Evolutionary conservation across 495 filamentous ascomycete genomes (phyloP).

Genomic region (Podospora anserina): DNA sequence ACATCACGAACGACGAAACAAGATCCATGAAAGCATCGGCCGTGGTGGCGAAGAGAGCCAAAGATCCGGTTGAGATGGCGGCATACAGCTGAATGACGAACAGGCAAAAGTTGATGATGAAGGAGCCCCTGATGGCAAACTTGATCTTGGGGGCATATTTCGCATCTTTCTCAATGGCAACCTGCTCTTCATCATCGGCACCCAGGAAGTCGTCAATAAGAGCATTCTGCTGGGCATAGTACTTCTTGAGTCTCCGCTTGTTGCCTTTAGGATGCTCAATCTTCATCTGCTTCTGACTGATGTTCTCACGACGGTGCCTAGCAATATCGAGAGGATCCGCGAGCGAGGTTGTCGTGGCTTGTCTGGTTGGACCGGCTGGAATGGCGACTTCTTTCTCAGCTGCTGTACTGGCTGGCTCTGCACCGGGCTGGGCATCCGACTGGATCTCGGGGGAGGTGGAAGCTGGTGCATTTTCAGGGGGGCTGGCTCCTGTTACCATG

Average conservation of each 20-base stretch:
- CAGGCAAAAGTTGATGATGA: constrained; percentile 51
- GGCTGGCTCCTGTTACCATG: background rate
- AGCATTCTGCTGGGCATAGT: constrained; percentile 54
- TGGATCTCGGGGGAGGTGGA: background rate
- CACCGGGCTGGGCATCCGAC: background rate
- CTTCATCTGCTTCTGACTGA: constrained; percentile 42
- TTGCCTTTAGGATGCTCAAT: constrained; percentile 45
- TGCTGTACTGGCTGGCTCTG: background rate
- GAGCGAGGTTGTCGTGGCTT: constrained; percentile 20
- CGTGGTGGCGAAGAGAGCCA: constrained; percentile 55
- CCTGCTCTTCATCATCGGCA: constrained; percentile 50
- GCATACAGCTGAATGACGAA: constrained; percentile 59
- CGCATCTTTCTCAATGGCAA: constrained; percentile 46
- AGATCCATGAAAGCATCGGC: constrained; percentile 60
- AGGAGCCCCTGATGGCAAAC: constrained; percentile 55
- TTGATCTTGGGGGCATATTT: constrained; percentile 53
- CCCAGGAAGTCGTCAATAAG: constrained; percentile 55
- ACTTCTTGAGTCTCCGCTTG: constrained; percentile 47
- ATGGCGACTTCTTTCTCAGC: background rate
- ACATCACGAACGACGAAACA: constrained; percentile 56
- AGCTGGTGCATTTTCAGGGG: background rate
- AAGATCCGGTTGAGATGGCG: constrained; percentile 54
- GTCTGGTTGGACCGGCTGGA: constrained; percentile 5
- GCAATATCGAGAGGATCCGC: constrained; percentile 43
- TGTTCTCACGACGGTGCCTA: constrained; percentile 41